Conservation (phyloP, 768 basidiomycete species). For the Lactifluus rugatus region DNA sequence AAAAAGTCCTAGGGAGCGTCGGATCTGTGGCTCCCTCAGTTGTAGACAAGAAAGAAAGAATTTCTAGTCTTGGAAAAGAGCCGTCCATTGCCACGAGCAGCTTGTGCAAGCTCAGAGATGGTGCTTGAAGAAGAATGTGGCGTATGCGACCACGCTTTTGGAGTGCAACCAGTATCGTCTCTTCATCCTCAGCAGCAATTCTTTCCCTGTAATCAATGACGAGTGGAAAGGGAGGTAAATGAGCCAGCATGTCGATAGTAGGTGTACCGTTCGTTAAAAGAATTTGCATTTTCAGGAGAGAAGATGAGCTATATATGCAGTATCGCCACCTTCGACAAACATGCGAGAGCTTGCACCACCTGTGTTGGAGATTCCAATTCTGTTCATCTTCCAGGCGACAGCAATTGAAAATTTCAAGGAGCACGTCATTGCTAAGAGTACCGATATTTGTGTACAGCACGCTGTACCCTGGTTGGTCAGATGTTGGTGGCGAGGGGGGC, state of each 20-base stretch:
- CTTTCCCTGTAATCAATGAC: background rate
- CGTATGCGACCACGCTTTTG: background rate
- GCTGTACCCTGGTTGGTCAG: background rate
- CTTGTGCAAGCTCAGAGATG: background rate
- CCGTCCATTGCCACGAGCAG: background rate
- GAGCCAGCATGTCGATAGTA: background rate
- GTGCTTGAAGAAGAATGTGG: background rate
- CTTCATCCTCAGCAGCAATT: background rate
- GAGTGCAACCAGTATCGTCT: background rate
- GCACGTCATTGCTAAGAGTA: background rate
- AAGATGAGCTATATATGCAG: background rate
- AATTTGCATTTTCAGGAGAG: background rate
- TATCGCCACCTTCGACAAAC: background rate
- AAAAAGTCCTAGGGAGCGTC: no score
- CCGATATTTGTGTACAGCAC: background rate
- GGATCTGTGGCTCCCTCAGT: no score
- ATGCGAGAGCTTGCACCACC: background rate
- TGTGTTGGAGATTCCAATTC: background rate
- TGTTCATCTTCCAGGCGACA: background rate
- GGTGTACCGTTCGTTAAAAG: background rate
- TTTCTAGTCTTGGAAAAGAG: background rate
- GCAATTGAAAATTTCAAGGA: background rate
- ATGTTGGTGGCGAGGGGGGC: background rate
- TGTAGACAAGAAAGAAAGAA: background rate
- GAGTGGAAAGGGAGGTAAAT: background rate